Base-by-base conservation (phyloP, 2,329 filamentous ascomycete genomes). In the Ceratocystiopsis sp. region DNA sequence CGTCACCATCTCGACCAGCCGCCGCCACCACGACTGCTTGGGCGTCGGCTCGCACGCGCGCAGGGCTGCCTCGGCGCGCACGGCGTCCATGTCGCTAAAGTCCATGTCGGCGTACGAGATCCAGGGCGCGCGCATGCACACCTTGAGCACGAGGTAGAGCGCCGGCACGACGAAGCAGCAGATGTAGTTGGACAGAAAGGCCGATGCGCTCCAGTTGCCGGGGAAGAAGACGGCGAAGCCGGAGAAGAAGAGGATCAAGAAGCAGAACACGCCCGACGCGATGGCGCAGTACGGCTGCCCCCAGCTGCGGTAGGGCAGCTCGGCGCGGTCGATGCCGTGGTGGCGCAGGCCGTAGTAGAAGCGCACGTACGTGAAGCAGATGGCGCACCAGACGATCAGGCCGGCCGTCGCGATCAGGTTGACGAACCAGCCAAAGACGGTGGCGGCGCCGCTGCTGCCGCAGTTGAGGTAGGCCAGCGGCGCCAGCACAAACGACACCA, bases 381-480 rank as follows among this genome's bases (percentile, higher is more conserved):
- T 81, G 44, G 71, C 66, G 50, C 73, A 69, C 75, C 77, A 80
- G 7, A 29, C 25, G 25, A 29, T 29, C 25, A 29, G 25, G 25
- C 25, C 25, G 25, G 25, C 25, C 5, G 25, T 29, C 7, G 25
- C 25, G 41, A 72, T 73, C 5, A 80, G 59, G 57, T 80, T 76
- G 54, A 79, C 80, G 0, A 75, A 78, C 0, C 80, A 76, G 12
- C 75, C 75, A 44, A 80, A 73, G 38, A 80, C 68, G 45, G 66
- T 69, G 45, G 21, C 75, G 0, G 75, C 75, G 0, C 75, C 73
- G 42, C 80, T 78, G 48, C 76, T 78, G 51, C 70, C 76, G 0
- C 74, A 73, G 3, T 73, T 75, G 44, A 80, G 80, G 51, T 74
- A 78, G 25, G 25, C 25, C 0, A 79, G 62, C 0, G 71, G 71